Evolutionary conservation across 2,329 filamentous ascomycete genomes (phyloP).

Genomic region (Epichloe brachyelytri): DNA sequence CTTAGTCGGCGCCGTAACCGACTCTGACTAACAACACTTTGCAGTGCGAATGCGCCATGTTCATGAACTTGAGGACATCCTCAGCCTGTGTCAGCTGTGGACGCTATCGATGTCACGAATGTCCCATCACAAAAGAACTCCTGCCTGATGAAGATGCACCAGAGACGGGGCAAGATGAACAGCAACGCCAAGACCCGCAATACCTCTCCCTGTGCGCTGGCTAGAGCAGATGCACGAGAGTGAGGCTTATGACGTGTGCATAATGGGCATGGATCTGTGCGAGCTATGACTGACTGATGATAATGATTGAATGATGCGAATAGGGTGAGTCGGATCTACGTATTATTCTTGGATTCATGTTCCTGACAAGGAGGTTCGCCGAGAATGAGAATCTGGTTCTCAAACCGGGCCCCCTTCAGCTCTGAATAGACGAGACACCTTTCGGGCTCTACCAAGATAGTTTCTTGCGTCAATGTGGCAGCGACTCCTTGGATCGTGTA

Average conservation of each 20-base stretch:
- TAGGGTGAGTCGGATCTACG: background rate
- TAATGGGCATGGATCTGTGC: background rate
- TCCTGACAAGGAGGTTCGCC: background rate
- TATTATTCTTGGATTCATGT: background rate
- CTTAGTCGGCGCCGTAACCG: background rate
- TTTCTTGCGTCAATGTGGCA: too few relatives aligned
- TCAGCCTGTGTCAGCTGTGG: background rate
- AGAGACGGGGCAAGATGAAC: background rate
- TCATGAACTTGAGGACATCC: background rate
- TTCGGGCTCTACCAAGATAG: background rate
- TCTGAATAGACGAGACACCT: background rate
- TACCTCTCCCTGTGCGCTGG: background rate
- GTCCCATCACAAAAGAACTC: background rate
- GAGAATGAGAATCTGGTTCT: background rate
- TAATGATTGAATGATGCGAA: background rate
- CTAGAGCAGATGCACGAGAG: background rate
- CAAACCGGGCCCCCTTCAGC: background rate
- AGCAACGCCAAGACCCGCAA: background rate
- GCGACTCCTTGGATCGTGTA: too few relatives aligned
- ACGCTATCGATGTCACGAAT: background rate
- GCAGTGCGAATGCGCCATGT: constrained; percentile 1
- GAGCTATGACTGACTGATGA: background rate
- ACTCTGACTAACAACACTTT: background rate
- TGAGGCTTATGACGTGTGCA: background rate
- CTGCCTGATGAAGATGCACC: background rate